These are phyloP conservation scores for Hypomyces perniciosus DNA, from an alignment of 2,329 filamentous ascomycete species.

Conservation along the genomic window DNA sequence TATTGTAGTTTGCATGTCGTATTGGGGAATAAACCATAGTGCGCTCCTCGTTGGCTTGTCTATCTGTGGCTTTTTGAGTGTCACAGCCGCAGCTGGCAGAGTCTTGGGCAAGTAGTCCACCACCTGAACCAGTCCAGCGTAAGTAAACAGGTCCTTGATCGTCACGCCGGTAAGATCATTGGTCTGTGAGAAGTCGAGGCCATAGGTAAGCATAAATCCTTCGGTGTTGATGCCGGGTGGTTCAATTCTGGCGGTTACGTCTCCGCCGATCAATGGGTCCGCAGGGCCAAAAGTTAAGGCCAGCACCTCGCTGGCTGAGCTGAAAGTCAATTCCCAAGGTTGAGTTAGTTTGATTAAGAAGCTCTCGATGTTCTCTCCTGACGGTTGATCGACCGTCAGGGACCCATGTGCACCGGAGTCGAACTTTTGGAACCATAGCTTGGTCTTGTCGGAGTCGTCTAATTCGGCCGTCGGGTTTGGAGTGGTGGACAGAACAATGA, in stretches of 20 bases:
- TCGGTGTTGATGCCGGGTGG: slow-evolving; percentile 1
- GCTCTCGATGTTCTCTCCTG: not conserved
- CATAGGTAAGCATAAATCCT: slow-evolving; percentile 2
- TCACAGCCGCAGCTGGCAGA: not conserved
- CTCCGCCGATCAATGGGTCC: not conserved
- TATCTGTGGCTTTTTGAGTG: not conserved
- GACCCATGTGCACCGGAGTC: slow-evolving; percentile 1
- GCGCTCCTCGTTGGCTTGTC: slow-evolving; percentile 6
- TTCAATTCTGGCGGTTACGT: not conserved
- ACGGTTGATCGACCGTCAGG: not conserved
- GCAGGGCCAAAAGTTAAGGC: slow-evolving; percentile 9
- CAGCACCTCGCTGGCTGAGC: slow-evolving; percentile 5
- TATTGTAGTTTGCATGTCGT: not conserved
- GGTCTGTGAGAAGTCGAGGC: slow-evolving; percentile 3
- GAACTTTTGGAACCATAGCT: slow-evolving; percentile 5
- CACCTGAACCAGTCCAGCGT: slow-evolving; percentile 1
- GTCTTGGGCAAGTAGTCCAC: not conserved
- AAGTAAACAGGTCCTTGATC: slow-evolving; percentile 4
- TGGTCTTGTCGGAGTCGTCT: slow-evolving; percentile 5
- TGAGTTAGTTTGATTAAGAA: not conserved
- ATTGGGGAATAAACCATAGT: slow-evolving; percentile 5
- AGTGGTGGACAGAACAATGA: not conserved
- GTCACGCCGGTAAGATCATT: not conserved
- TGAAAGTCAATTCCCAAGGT: slow-evolving; percentile 9
- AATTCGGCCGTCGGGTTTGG: slow-evolving; percentile 4